A percentile compares a stretch with the other conserved stretches of the same genome.
Evolutionary conservation across 441 rosid species (phyloP).

Genomic region (Breynia disticha): DNA sequence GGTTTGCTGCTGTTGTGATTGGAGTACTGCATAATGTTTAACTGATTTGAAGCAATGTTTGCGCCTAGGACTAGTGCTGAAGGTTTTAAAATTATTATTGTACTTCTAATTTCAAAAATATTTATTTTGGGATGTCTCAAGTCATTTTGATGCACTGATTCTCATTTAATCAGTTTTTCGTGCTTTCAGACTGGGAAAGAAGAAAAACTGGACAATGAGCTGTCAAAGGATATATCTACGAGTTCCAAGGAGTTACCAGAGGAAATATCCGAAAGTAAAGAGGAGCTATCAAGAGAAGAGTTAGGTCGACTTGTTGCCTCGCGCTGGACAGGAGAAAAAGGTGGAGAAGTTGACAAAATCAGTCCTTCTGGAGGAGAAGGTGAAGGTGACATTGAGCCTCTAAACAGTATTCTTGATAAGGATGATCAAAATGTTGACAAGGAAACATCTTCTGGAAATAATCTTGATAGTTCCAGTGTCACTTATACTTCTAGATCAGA

Average conservation of each 20-base stretch:
- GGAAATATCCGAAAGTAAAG: slow-evolving; percentile 3
- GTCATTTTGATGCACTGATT: neutral
- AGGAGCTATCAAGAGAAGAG: slow-evolving; percentile 6
- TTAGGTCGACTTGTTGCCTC: slow-evolving; percentile 6
- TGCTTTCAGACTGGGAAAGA: slow-evolving; percentile 10
- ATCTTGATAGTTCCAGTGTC: slow-evolving; percentile 3
- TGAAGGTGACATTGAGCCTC: slow-evolving; percentile 5
- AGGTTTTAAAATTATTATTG: too few species aligned
- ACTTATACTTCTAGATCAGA: neutral
- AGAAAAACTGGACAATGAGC: slow-evolving; percentile 1
- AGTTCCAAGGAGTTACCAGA: neutral
- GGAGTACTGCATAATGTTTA: too few species aligned
- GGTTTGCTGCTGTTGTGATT: too few species aligned
- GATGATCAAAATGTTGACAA: slow-evolving; percentile 1
- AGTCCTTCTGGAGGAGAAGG: neutral
- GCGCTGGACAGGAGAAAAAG: slow-evolving; percentile 11
- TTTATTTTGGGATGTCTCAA: neutral
- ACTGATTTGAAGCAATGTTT: too few species aligned
- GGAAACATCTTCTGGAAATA: slow-evolving; percentile 6
- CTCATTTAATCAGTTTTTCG: neutral
- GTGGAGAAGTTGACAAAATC: slow-evolving; percentile 6
- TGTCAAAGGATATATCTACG: slow-evolving; percentile 1
- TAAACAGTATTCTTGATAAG: slow-evolving; percentile 2
- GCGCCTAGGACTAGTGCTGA: too few species aligned
- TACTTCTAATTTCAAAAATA: too few species aligned